phyloP scores from a whole-genome alignment of 805 yeast genomes.

The Nakazawaea laoshanensis region DNA sequence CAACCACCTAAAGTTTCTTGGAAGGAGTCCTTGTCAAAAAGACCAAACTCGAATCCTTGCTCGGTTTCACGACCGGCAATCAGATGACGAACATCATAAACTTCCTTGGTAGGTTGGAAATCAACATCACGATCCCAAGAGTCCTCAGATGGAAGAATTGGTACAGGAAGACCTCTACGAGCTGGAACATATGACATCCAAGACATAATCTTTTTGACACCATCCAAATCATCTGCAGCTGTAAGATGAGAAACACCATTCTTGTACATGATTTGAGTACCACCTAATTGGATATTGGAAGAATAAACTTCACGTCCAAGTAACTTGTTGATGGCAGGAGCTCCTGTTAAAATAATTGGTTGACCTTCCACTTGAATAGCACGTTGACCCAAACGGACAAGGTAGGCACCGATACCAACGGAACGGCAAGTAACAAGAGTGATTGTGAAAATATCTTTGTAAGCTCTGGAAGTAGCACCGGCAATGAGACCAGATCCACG shows the following conservation, averaged over 20 bases:
- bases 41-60: conserved; percentile 67
- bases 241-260: conserved; percentile 98
- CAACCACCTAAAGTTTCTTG: conserved; percentile 95
- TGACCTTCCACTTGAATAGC: conserved; percentile 98
- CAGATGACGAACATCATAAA: conserved; percentile 92
- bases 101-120: conserved; percentile 64
- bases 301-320: conserved; percentile 96
- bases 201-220: conserved; percentile 87
- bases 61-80: conserved; percentile 75
- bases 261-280: conserved; percentile 96
- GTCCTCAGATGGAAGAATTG: conserved; percentile 75
- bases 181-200: conserved; percentile 97
- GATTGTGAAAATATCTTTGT: conserved; percentile 93
- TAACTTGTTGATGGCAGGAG: conserved; percentile 95
- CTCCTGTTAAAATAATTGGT: conserved; percentile 98
- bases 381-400: conserved; percentile 97
- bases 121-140: conserved; percentile 92
- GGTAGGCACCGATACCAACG: conserved; percentile 99
- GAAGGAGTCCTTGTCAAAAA: conserved; percentile 90
- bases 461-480: conserved; percentile 96
- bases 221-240: conserved; percentile 94
- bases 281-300: conserved; percentile 96
- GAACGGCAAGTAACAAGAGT: conserved; percentile 99
- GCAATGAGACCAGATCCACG: conserved; percentile 98
- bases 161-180: conserved; percentile 82